These are phyloP conservation scores for Corylus heterophylla DNA, from an alignment of 306 rosid species.

Conservation along the genomic window DNA sequence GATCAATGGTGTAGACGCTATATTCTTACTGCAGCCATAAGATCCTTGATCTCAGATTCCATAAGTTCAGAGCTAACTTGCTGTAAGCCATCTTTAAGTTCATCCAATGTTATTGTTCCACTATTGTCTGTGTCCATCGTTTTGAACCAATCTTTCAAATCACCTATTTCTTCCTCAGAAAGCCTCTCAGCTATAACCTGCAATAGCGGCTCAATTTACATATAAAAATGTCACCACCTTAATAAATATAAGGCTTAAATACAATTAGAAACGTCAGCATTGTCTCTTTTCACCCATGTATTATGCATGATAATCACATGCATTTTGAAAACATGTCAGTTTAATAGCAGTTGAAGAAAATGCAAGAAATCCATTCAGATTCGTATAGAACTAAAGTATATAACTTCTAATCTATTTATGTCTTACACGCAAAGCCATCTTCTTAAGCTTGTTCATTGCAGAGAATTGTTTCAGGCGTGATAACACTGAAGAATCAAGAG, in stretches of 20 bases:
- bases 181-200: slow-evolving; percentile 66
- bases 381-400: neutral
- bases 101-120: slow-evolving; percentile 62
- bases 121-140: slow-evolving; percentile 60
- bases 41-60: slow-evolving; percentile 67
- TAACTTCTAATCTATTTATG: neutral
- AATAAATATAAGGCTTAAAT: neutral
- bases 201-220: neutral
- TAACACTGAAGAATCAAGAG: slow-evolving; percentile 63
- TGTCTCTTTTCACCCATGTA: neutral
- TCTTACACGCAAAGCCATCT: slow-evolving; percentile 65
- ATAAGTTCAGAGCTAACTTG: slow-evolving; percentile 61
- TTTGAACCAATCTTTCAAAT: slow-evolving; percentile 55
- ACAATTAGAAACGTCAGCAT: neutral
- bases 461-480: slow-evolving; percentile 60
- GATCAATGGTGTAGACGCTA: neutral
- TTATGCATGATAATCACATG: neutral
- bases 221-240: neutral
- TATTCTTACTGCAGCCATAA: slow-evolving; percentile 61
- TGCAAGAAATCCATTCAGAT: too few species aligned
- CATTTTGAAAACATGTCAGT: neutral
- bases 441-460: slow-evolving; percentile 65
- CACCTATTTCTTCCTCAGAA: slow-evolving; percentile 68
- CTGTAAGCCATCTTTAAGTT: slow-evolving; percentile 53
- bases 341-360: neutral